Percentiles rank a stretch among this genome's conserved stretches.
phyloP scores from a whole-genome alignment of 2,329 filamentous ascomycete species.

The Phyllosticta capitalensis region DNA sequence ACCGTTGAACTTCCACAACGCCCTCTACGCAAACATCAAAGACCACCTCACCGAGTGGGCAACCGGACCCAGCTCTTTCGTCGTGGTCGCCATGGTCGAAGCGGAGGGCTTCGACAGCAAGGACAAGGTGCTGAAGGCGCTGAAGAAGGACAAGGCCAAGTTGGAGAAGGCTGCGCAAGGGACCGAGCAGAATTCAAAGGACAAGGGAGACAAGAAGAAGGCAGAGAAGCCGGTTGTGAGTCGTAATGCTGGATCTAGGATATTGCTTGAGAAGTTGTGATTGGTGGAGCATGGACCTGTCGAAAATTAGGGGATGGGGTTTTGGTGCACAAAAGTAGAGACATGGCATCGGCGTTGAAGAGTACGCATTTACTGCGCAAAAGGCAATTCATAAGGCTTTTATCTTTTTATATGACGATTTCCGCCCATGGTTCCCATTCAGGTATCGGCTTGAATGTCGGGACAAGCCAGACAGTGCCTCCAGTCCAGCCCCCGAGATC shows the following conservation, averaged over 20 bases:
- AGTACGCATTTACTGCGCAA: not conserved
- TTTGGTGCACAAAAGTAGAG: not conserved
- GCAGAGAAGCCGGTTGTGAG: conserved; percentile 22
- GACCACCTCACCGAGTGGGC: conserved; percentile 73
- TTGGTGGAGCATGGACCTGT: not conserved
- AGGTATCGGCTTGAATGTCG: conserved; percentile 27
- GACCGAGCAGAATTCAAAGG: conserved; percentile 35
- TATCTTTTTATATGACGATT: not conserved
- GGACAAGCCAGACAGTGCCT: conserved; percentile 31
- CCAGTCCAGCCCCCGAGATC: conserved; percentile 24
- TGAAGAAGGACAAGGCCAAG: conserved; percentile 64
- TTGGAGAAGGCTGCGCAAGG: conserved; percentile 58
- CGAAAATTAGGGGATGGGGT: not conserved
- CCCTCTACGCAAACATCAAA: conserved; percentile 75
- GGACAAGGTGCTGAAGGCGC: conserved; percentile 55
- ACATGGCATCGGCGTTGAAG: not conserved
- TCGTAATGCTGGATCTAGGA: conserved; percentile 39
- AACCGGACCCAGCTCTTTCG: conserved; percentile 74
- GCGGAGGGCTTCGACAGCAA: conserved; percentile 55
- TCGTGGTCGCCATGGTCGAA: conserved; percentile 73
- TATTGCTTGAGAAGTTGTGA: conserved; percentile 32
- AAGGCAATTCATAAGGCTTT: not conserved
- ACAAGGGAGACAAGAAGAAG: conserved; percentile 22
- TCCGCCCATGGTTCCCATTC: conserved; percentile 22
- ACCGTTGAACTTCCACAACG: conserved; percentile 66